phyloP scores from a whole-genome alignment of 495 filamentous ascomycete genomes.

The Terfezia claveryi region DNA sequence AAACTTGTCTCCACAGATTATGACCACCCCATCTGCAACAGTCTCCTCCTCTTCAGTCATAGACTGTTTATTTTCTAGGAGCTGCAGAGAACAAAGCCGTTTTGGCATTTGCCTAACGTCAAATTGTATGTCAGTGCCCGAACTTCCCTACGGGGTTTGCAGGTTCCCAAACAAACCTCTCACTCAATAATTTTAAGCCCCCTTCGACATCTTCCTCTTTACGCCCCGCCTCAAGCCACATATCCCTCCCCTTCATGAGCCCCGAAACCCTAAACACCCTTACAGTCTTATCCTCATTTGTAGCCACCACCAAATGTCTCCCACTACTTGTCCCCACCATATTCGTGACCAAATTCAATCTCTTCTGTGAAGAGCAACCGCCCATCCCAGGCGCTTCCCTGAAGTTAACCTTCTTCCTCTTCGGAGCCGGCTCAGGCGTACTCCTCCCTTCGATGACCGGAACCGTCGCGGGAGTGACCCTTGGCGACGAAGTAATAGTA shows the following conservation, averaged over 20 bases:
- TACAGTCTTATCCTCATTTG: constrained; percentile 73
- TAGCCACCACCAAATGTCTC: constrained; percentile 49
- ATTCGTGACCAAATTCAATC: constrained; percentile 8
- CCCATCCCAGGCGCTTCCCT: too few species aligned
- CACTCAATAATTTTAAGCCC: constrained; percentile 40
- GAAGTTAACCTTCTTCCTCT: too few species aligned
- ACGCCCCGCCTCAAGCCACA: too few species aligned
- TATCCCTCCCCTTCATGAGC: constrained; percentile 27
- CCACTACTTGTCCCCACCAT: constrained; percentile 22
- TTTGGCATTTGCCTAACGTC: constrained; percentile 59
- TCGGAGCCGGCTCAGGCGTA: too few species aligned
- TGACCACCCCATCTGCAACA: constrained; percentile 33
- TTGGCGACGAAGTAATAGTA: too few species aligned
- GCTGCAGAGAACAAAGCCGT: constrained; percentile 48
- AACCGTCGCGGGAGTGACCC: too few species aligned
- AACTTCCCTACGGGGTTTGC: not conserved
- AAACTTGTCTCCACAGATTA: constrained; percentile 79
- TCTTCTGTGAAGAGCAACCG: too few species aligned
- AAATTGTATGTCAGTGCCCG: not conserved
- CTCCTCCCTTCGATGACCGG: too few species aligned
- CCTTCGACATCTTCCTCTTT: not conserved
- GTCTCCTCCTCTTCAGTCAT: not conserved
- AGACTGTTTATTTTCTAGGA: constrained; percentile 26
- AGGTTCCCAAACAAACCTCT: constrained; percentile 32
- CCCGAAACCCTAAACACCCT: constrained; percentile 45